Evolutionary conservation across 106 monocot genomes (phyloP), one percentile per base, ranked within the genome.

Genomic region (Dioscorea alata): DNA sequence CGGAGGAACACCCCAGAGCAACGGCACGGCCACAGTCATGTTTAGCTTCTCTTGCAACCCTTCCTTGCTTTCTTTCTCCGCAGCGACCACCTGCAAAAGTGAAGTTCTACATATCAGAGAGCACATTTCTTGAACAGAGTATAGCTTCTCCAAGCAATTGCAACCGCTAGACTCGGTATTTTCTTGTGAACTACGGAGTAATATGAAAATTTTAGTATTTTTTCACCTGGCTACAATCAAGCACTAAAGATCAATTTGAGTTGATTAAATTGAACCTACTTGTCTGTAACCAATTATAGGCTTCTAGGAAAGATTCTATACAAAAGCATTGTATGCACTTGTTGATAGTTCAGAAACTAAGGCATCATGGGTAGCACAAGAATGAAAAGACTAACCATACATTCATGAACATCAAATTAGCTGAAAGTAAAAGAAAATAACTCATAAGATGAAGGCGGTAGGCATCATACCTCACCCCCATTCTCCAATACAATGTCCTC

Each of bases 1-100:
- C 17, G 97, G 92, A 65, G 97, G 97, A 16, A 97, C 85, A 34
- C 97, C 97, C 97, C 97, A 97, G 16, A 97, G 80, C 69, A 89
- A 60, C 6, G 97, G 97, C 13, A 97, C 97, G 7, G 89, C 97
- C 2, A 97, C 92, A 1, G 64, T 87, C 97, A 97, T 97, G 21
- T 52, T 79, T 59, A 97, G 49, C 73, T 92, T 97, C 78, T 97
- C 97, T n/a, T 87, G 84, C 34, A 97, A 64, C 6, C 97, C 97
- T 23, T 66, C 97, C 67, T 75, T 87, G 76, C 84, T 89, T 15
- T 83, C 92, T 75, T 92, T 97, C 62, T 97, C 87, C 34, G 97
- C 89, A 21, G 76, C 64, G 57, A 97, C 92, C 24, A 97, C 86
- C 97, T 97, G 73, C 49, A 65, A n/a, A 28, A 10, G 23, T 2